These are phyloP conservation scores for Macadamia integrifolia DNA, from an alignment of 164 flowering plant species.

Conservation along the genomic window DNA sequence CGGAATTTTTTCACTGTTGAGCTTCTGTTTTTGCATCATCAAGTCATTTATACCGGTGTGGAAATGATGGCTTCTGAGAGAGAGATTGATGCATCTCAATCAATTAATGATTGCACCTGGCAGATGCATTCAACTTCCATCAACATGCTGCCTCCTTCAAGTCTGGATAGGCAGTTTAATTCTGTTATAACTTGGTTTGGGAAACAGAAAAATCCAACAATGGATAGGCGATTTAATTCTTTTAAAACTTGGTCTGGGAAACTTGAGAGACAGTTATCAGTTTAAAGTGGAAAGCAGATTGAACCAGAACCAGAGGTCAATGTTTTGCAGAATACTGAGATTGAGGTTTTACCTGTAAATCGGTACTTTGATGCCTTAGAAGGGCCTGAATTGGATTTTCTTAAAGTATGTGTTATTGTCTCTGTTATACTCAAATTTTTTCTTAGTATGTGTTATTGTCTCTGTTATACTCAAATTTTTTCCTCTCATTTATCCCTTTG, in stretches of 20 bases:
- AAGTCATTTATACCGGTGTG: conserved; percentile 12
- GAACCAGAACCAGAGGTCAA: conserved; percentile 23
- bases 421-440: background rate
- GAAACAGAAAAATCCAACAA: too few relatives aligned
- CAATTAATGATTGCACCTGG: background rate
- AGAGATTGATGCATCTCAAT: conserved; percentile 8
- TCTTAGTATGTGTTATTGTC: too few relatives aligned
- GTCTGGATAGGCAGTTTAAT: too few relatives aligned
- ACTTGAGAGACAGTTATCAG: conserved; percentile 60
- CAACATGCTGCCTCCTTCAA: conserved; percentile 65
- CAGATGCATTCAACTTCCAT: conserved; percentile 22
- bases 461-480: too few relatives aligned
- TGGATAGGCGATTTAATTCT: conserved; percentile 55
- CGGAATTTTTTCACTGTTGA: background rate
- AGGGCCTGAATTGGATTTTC: conserved; percentile 84
- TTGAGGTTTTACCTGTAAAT: conserved; percentile 45
- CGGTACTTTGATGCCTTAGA: conserved; percentile 81
- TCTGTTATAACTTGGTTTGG: too few relatives aligned
- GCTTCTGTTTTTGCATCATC: background rate
- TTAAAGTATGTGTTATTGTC: conserved; percentile 38
- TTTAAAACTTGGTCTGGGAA: conserved; percentile 82
- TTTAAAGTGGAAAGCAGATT: conserved; percentile 39
- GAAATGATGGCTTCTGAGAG: conserved; percentile 11
- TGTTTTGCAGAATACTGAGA: conserved; percentile 18
- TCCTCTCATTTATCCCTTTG: too few relatives aligned